These are phyloP conservation scores for Metschnikowia picachoensis DNA, from an alignment of 805 yeast species.

Conservation along the genomic window DNA sequence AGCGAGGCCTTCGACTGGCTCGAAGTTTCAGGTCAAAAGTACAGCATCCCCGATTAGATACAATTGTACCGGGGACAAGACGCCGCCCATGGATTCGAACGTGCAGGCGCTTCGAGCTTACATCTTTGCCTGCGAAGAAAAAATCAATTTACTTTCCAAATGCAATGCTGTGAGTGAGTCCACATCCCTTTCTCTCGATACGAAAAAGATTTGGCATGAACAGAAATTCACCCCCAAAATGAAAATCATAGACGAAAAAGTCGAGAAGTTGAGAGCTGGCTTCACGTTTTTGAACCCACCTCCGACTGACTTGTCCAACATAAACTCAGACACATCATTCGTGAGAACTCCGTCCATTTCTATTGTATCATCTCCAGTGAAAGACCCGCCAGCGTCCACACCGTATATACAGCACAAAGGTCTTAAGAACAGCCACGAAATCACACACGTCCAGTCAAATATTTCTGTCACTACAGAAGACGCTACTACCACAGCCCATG, in stretches of 20 bases:
- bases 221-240: constrained; percentile 26
- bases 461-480: neutral
- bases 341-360: constrained; percentile 4
- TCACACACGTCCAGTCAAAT: neutral
- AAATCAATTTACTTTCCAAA: constrained; percentile 26
- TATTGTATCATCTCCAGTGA: constrained; percentile 7
- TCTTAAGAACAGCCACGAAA: neutral
- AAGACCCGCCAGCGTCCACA: neutral
- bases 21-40: neutral
- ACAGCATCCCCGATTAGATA: neutral
- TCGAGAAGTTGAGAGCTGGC: constrained; percentile 6
- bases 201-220: constrained; percentile 27
- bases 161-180: constrained; percentile 32
- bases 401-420: neutral
- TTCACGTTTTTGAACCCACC: constrained; percentile 17
- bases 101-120: constrained; percentile 19
- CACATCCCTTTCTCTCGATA: constrained; percentile 36
- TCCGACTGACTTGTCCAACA: constrained; percentile 12
- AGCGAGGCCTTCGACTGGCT: constrained; percentile 4
- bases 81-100: constrained; percentile 5
- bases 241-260: constrained; percentile 16
- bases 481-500: neutral
- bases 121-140: constrained; percentile 25
- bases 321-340: constrained; percentile 6
- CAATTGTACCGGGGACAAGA: neutral